Percentiles rank a stretch among this genome's conserved stretches.
Evolutionary conservation across 306 rosid species (phyloP).

Genomic region (Trifolium fragiferum): DNA sequence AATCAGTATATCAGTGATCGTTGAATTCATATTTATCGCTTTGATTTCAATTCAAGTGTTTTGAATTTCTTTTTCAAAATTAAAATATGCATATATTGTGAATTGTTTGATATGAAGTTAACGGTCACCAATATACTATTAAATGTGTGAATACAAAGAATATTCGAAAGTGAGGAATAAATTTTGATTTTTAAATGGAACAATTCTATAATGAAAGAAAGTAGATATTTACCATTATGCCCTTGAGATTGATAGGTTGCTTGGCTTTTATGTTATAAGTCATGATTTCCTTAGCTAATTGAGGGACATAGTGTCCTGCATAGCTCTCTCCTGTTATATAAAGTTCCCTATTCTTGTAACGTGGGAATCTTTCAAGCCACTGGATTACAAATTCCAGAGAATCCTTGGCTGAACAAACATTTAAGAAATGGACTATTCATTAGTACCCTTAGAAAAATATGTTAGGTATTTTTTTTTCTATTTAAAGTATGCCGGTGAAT

Average conservation of each 20-base stretch:
- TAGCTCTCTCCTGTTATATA: constrained; percentile 93
- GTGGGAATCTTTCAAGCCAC: constrained; percentile 88
- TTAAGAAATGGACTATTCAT: constrained; percentile 14
- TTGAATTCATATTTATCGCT: no score
- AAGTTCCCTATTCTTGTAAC: constrained; percentile 73
- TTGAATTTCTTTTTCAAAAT: no score
- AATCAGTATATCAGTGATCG: no score
- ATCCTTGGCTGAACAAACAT: constrained; percentile 67
- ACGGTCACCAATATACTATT: background rate
- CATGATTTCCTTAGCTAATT: constrained; percentile 75
- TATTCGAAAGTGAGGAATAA: background rate
- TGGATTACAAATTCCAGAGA: constrained; percentile 72
- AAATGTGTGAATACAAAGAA: background rate
- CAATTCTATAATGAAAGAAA: background rate
- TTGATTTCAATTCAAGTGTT: no score
- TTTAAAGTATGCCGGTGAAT: no score
- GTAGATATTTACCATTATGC: constrained; percentile 69
- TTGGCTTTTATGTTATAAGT: constrained; percentile 59
- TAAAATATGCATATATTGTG: background rate
- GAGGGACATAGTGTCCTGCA: constrained; percentile 98
- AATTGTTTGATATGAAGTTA: background rate
- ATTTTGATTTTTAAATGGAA: background rate
- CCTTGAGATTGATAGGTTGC: constrained; percentile 74
- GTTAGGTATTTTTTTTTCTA: no score
- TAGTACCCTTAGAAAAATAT: background rate